These are phyloP conservation scores for Yamadazyma endophytica DNA, from an alignment of 805 yeast species.

Conservation along the genomic window DNA sequence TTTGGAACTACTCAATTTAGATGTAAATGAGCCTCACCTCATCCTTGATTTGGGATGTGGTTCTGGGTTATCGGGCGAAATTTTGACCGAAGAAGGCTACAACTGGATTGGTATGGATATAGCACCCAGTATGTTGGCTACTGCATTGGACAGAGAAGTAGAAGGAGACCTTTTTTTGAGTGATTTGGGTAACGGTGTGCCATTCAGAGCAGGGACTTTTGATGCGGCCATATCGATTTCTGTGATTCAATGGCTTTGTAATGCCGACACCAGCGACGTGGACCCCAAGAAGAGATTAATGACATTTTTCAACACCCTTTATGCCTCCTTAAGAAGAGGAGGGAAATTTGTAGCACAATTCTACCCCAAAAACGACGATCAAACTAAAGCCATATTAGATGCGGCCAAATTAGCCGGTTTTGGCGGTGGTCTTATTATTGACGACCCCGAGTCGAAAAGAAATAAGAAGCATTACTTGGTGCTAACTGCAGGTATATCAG, in stretches of 20 bases:
- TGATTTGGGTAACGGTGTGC: slow-evolving; percentile 92
- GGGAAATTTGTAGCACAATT: slow-evolving; percentile 98
- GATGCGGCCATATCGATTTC: slow-evolving; percentile 95
- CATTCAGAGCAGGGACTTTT: slow-evolving; percentile 93
- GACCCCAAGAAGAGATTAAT: slow-evolving; percentile 82
- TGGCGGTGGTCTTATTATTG: slow-evolving; percentile 92
- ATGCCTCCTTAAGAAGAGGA: slow-evolving; percentile 82
- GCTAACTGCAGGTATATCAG: slow-evolving; percentile 79
- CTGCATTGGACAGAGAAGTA: slow-evolving; percentile 85
- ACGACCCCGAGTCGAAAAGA: slow-evolving; percentile 88
- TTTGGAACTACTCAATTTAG: slow-evolving; percentile 76
- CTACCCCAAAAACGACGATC: slow-evolving; percentile 87
- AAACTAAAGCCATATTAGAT: slow-evolving; percentile 67
- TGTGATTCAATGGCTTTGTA: slow-evolving; percentile 97
- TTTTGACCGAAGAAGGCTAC: slow-evolving; percentile 88
- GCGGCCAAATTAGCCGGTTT: slow-evolving; percentile 95
- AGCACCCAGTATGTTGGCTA: slow-evolving; percentile 92
- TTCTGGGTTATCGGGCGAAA: slow-evolving; percentile 93
- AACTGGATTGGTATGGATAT: slow-evolving; percentile 97
- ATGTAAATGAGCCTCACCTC: slow-evolving; percentile 55
- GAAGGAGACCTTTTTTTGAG: slow-evolving; percentile 91
- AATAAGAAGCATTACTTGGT: slow-evolving; percentile 90
- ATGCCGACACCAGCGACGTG: slow-evolving; percentile 78
- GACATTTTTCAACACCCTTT: slow-evolving; percentile 82
- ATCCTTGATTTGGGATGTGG: slow-evolving; percentile 95